Base-by-base conservation (phyloP, 1,284 basidiomycete genomes). In the Heterobasidion occidentale region DNA sequence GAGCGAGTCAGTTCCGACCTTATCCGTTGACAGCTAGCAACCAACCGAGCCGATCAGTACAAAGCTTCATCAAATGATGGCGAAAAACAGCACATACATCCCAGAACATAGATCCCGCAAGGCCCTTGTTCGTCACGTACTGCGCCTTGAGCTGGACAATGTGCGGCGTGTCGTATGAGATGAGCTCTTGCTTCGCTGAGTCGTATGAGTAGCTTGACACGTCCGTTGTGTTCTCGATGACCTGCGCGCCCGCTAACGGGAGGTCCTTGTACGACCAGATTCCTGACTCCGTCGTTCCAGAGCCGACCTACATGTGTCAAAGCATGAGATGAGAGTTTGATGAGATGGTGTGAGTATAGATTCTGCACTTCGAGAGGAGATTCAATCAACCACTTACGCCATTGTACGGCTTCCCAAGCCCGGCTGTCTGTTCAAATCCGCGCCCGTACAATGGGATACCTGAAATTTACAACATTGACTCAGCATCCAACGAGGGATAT, bases 371-470 rank as follows among this genome's bases (percentile, higher is more conserved):
- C 27, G 27, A 27, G 27, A 5, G 4, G 27, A 27, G 27, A 27
- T 27, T 27, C 27, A 3, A 14, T 12, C 9, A 35, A n/a, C n/a
- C 0, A 62, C 77, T 64, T 67, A 81, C 83, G 36, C 91, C 90
- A 51, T 69, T 80, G 75, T 86, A 98, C 1, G 90, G 69, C 51
- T 79, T 68, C 8, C 91, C 90, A 42, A 92, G 78, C 0, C 93
- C 93, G 47, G 70, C 68, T 0, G 92, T 95, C 51, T 83, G 74
- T 67, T 88, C 83, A 69, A 96, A 98, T 0, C 88, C 86, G 58
- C 90, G 84, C 0, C 93, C 93, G 64, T 94, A 94, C 2, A 92
- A 72, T 1, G 92, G 92, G 65, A 94, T 85, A 20, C 88, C 87
- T 86, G 44, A 46, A 27, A 27, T 27, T 5, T 19, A 19, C 2